Base-by-base conservation (phyloP, 306 rosid species). In the Cicer pinnatifidum region DNA sequence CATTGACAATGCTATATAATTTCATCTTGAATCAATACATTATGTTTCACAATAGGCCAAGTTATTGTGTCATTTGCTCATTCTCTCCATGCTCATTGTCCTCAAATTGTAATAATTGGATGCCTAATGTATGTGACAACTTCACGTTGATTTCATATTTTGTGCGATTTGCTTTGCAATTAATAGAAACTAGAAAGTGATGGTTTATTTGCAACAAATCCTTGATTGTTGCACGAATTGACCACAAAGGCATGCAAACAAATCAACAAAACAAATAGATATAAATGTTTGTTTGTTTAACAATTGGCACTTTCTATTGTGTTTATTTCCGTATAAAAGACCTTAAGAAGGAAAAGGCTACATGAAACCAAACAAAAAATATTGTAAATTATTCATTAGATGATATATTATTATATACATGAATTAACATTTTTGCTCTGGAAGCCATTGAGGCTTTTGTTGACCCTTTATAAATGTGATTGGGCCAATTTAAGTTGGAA, bases 251-350 rank as follows among this genome's bases (percentile, higher is more conserved):
- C 84, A 63, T 20, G 28, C 11, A 43, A 73, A 76, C 67, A 76
- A 73, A 80, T 72, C 78, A 80, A 71, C 67, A 76, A 73, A 80
- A 82, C 82, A 80, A 71, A 71, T 58, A 8, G 12, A 12, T 52
- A 61, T 20, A 43, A 38, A 66, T 59, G 12, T 33, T 33, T 38
- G 12, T 33, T 33, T 38, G 75, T 11, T 43, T 68, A 44, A 61
- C 78, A 82, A 63, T n/a, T 82, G 72, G 62, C 64, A 38, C 12
- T 52, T 75, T 73, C 64, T 43, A 19, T 71, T 23, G 70, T 28
- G 77, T 66, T 73, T 69, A 38, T 82, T 60, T 23, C 6, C n/a
- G 64, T 65, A 11, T 71, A 47, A 61, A 23, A 23, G 17, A 13
- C 37, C 44, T 37, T 47, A 20, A 33, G 10, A 13, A 60, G 61